A percentile compares a stretch with the other conserved stretches of the same genome.
phyloP scores from a whole-genome alignment of 805 yeast species.

The Candida chauliodis region DNA sequence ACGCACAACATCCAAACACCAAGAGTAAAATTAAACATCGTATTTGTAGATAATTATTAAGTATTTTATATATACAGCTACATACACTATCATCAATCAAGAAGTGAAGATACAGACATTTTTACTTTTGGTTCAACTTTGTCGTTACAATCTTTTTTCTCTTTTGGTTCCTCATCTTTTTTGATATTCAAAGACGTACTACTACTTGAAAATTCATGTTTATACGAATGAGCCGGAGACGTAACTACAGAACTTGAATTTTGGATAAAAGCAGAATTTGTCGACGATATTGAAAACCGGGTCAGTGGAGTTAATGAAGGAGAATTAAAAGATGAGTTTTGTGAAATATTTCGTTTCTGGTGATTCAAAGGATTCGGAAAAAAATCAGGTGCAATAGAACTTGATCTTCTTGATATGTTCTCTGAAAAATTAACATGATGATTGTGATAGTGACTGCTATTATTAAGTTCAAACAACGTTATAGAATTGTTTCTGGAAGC shows the following conservation, averaged over 20 bases:
- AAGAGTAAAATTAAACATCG: no score
- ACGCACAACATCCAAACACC: no score
- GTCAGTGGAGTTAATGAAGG: slow-evolving; percentile 23
- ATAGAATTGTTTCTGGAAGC: slow-evolving; percentile 42
- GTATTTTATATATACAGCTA: no score
- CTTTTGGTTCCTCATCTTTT: slow-evolving; percentile 9
- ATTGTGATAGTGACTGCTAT: slow-evolving; percentile 3
- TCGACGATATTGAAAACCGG: slow-evolving; percentile 21
- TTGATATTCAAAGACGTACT: slow-evolving; percentile 7
- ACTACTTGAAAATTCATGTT: slow-evolving; percentile 5
- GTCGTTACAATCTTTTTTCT: slow-evolving; percentile 12
- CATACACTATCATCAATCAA: slow-evolving; percentile 24
- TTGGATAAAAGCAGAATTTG: slow-evolving; percentile 8
- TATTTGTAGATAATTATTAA: no score
- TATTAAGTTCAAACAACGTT: slow-evolving; percentile 26
- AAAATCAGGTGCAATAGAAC: slow-evolving; percentile 42
- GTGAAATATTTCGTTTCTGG: slow-evolving; percentile 25
- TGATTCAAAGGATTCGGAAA: slow-evolving; percentile 34
- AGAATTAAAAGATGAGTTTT: slow-evolving; percentile 26
- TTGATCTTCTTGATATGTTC: slow-evolving; percentile 31
- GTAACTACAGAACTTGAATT: slow-evolving; percentile 2
- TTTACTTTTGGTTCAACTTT: slow-evolving; percentile 15
- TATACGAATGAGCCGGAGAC: slow-evolving; percentile 5
- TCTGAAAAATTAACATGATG: slow-evolving; percentile 19
- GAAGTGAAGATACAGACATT: slow-evolving; percentile 31